A percentile compares a stretch with the other conserved stretches of the same genome.
These are phyloP conservation scores for Saxophila tyrrhenica DNA, from an alignment of 495 filamentous ascomycete species.

Conservation along the genomic window DNA sequence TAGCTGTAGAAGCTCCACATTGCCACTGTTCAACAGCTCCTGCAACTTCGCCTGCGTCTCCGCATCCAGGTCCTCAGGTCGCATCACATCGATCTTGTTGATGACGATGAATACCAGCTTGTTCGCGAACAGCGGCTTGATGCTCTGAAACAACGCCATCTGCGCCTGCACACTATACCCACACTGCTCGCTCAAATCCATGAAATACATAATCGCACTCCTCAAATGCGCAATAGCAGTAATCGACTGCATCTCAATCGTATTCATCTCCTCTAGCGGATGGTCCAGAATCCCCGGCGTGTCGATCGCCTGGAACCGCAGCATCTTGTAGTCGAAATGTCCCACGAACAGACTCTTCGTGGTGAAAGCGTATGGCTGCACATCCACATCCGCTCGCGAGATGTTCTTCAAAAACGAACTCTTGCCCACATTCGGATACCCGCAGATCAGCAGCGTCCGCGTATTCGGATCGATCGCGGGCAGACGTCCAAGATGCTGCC, in stretches of 20 bases:
- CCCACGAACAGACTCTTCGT: conserved; percentile 96
- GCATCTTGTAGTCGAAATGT: conserved; percentile 97
- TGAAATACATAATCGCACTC: conserved; percentile 91
- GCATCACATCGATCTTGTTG: conserved; percentile 93
- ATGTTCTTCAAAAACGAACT: conserved; percentile 86
- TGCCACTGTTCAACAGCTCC: conserved; percentile 65
- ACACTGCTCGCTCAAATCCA: conserved; percentile 96
- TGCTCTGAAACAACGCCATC: conserved; percentile 84
- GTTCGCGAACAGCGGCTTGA: conserved; percentile 93
- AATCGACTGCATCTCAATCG: conserved; percentile 97
- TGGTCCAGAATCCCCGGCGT: conserved; percentile 94
- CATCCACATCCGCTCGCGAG: conserved; percentile 90
- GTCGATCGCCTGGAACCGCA: conserved; percentile 83
- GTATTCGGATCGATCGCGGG: conserved; percentile 97
- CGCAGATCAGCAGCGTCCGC: conserved; percentile 85
- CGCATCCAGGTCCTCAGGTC: conserved; percentile 75
- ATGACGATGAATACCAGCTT: conserved; percentile 93
- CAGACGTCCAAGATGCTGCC: conserved; percentile 92
- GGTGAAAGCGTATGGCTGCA: conserved; percentile 97
- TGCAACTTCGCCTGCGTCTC: conserved; percentile 69
- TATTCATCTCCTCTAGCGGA: conserved; percentile 98
- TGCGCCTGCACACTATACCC: conserved; percentile 89
- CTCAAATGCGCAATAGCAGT: conserved; percentile 94
- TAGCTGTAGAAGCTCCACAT: conserved; percentile 75
- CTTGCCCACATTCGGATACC: conserved; percentile 97